A percentile compares a stretch with the other conserved stretches of the same genome.
Evolutionary conservation across 108 stramenopile species (phyloP).

Genomic region (Nannochloropsis granulata): DNA sequence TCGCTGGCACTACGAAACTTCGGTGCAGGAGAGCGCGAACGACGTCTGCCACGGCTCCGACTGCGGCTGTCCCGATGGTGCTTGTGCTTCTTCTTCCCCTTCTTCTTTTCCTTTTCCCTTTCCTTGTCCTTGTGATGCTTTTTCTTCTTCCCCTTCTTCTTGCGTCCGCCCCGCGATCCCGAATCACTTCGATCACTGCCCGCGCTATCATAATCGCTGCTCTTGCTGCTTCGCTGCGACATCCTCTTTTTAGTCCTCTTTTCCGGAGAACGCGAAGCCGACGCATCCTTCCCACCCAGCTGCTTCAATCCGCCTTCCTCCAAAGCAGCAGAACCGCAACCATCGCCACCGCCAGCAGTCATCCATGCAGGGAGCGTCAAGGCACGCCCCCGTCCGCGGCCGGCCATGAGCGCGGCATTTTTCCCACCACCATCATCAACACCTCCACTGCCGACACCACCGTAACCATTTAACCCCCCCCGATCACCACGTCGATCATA

Average conservation of each 20-base stretch:
- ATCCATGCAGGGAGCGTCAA: slow-evolving; percentile 36
- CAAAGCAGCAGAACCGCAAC: not conserved
- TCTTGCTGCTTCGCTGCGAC: not conserved
- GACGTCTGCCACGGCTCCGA: not conserved
- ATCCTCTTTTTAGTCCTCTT: not conserved
- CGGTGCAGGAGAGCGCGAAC: not conserved
- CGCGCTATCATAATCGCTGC: not conserved
- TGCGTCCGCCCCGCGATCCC: not conserved
- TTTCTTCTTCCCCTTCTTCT: not conserved
- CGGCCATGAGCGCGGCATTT: not conserved
- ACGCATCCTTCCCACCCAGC: not conserved
- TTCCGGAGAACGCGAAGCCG: too few species aligned
- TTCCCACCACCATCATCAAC: not conserved
- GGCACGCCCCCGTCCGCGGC: slow-evolving; percentile 20
- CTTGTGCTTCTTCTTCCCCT: not conserved
- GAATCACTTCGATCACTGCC: not conserved
- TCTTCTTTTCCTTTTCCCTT: not conserved
- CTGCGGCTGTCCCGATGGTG: not conserved
- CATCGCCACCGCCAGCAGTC: slow-evolving; percentile 13
- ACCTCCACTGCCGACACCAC: not conserved
- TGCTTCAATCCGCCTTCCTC: not conserved
- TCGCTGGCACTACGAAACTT: not conserved
- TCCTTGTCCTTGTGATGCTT: not conserved
- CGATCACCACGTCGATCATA: too few species aligned
- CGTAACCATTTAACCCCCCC: too few species aligned